A percentile compares a stretch with the other conserved stretches of the same genome.
Conservation (phyloP, 2,329 filamentous ascomycete genomes). For the Monilinia fructigena region DNA sequence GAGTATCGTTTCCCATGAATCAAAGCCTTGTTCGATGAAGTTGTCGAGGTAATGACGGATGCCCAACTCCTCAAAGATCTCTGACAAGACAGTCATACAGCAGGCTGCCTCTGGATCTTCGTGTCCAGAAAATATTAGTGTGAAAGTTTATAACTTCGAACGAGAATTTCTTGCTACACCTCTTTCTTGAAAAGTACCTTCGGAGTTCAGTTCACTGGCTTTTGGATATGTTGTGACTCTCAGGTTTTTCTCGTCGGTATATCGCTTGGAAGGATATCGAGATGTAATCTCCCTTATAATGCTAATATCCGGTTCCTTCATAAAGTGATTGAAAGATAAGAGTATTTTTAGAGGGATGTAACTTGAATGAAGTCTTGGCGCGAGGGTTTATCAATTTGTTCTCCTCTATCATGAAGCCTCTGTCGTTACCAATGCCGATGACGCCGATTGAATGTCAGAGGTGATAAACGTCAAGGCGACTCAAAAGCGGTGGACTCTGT, state of each 20-base stretch:
- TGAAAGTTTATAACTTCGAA: constrained; percentile 4
- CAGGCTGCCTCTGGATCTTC: constrained; percentile 38
- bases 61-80: constrained; percentile 71
- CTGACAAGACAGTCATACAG: constrained; percentile 55
- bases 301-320: constrained; percentile 2
- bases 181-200: not conserved
- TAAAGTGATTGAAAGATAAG: constrained; percentile 3
- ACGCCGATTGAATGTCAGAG: not conserved
- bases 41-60: constrained; percentile 71
- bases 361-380: constrained; percentile 3
- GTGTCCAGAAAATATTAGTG: constrained; percentile 33
- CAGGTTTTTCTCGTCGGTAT: not conserved
- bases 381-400: constrained; percentile 1
- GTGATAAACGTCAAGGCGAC: not conserved
- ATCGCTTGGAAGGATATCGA: constrained; percentile 6
- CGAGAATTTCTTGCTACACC: constrained; percentile 1
- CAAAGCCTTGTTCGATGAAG: constrained; percentile 78
- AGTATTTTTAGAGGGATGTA: not conserved
- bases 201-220: not conserved
- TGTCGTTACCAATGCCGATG: not conserved
- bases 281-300: constrained; percentile 15
- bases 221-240: not conserved
- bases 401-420: constrained; percentile 6
- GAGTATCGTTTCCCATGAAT: constrained; percentile 78
- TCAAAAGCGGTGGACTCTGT: not conserved